Evolutionary conservation across 2,329 filamentous ascomycete genomes (phyloP).

Genomic region (Pseudogymnoascus sp.): DNA sequence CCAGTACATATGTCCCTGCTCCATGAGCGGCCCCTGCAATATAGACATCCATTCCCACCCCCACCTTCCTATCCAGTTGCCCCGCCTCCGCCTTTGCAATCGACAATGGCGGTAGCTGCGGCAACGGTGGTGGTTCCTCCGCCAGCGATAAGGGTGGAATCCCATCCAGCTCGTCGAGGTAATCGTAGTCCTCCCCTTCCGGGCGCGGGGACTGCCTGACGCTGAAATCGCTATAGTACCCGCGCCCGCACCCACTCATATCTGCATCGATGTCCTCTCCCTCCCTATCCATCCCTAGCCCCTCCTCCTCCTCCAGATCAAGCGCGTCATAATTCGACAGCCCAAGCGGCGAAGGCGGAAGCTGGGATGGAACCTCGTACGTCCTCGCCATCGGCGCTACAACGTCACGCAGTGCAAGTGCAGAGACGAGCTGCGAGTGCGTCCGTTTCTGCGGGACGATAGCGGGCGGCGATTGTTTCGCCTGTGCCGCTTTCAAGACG

Average conservation of each 20-base stretch:
- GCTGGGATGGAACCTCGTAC: slow-evolving; percentile 17
- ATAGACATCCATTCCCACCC: neutral
- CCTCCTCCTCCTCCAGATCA: slow-evolving; percentile 26
- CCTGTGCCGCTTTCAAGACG: slow-evolving; percentile 16
- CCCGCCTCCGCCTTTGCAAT: slow-evolving; percentile 21
- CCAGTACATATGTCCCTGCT: neutral
- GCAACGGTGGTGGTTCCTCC: slow-evolving; percentile 19
- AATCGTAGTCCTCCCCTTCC: slow-evolving; percentile 24
- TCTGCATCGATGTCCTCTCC: slow-evolving; percentile 16
- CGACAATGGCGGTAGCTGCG: slow-evolving; percentile 13
- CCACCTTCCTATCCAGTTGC: slow-evolving; percentile 23
- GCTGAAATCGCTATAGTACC: slow-evolving; percentile 27
- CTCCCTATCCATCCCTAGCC: slow-evolving; percentile 10
- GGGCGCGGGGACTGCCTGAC: slow-evolving; percentile 23
- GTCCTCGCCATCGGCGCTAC: slow-evolving; percentile 21
- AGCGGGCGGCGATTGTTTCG: neutral
- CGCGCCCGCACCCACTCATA: neutral
- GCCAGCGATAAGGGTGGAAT: slow-evolving; percentile 24
- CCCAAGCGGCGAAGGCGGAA: slow-evolving; percentile 27
- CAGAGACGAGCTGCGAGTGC: slow-evolving; percentile 17
- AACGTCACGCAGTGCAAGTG: slow-evolving; percentile 21
- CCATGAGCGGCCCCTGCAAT: neutral
- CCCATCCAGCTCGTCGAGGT: slow-evolving; percentile 27
- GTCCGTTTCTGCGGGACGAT: neutral
- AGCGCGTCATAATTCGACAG: slow-evolving; percentile 28